A percentile compares a stretch with the other conserved stretches of the same genome.
These are phyloP conservation scores for Takashimella tepidaria DNA, from an alignment of 1,284 basidiomycete species.

Conservation along the genomic window DNA sequence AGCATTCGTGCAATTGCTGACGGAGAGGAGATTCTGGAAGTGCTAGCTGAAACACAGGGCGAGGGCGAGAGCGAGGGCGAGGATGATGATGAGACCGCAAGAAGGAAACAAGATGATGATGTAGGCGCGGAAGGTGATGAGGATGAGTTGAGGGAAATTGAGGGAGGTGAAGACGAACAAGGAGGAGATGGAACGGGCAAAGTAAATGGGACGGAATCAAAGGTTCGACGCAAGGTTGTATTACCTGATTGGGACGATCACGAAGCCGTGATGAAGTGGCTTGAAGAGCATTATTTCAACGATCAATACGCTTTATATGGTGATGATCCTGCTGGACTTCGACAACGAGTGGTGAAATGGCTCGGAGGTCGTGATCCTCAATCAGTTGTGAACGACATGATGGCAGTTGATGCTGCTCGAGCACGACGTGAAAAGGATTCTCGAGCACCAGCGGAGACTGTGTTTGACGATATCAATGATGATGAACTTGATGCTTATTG, in stretches of 20 bases:
- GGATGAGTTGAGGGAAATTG: conserved; percentile 14
- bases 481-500: conserved; percentile 79
- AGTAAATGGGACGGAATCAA: background rate
- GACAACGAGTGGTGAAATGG: conserved; percentile 30
- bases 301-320: conserved; percentile 28
- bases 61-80: conserved; percentile 16
- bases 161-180: conserved; percentile 17
- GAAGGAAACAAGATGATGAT: conserved; percentile 12
- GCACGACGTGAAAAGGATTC: conserved; percentile 29
- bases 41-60: conserved; percentile 18
- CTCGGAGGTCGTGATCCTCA: conserved; percentile 30
- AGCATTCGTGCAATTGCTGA: conserved; percentile 5
- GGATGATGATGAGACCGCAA: conserved; percentile 3
- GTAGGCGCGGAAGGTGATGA: conserved; percentile 9
- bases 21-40: conserved; percentile 16
- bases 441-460: conserved; percentile 28
- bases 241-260: conserved; percentile 30
- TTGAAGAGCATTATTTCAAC: conserved; percentile 30
- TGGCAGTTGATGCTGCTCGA: conserved; percentile 53
- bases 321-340: conserved; percentile 12
- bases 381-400: conserved; percentile 42
- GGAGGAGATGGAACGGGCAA: background rate
- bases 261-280: conserved; percentile 23
- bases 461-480: conserved; percentile 75
- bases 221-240: background rate